Base-by-base conservation (phyloP, 805 yeast species). In the Barnettozyma vustinii region DNA sequence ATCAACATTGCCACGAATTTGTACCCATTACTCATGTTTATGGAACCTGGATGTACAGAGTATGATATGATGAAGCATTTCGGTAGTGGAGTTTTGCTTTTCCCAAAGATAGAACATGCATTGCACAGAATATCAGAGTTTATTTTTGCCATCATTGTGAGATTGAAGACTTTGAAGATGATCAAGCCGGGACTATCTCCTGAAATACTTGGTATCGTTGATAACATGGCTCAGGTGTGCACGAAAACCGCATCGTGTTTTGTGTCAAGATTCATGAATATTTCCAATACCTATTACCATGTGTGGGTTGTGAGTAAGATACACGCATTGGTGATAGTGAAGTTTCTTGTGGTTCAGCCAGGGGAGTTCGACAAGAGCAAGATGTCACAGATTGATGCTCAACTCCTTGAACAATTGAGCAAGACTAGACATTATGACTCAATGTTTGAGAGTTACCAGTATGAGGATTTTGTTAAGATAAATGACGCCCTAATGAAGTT, bases 201-300 rank as follows among this genome's bases (percentile, higher is more conserved):
- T 0, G 40, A 39, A 2, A 46, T 49, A 9, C 21, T 54, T 1
- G 37, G 30, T 0, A 3, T 54, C 4, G 36, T 56, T 16, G 62
- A 59, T 47, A 26, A 40, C 4, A 54, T 58, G 10, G 40, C 46
- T 2, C 25, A 21, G 18, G 18, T 39, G 2, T 39, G 41, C 15
- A 21, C 16, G 18, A 5, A 23, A 13, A 15, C 30, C 9, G 41
- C 25, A 9, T 20, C 25, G 9, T 4, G 50, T 45, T 3, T n/a
- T 44, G 15, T 19, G 44, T 16, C 25, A 21, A 4, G 44, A 27
- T n/a, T 32, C 47, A 45, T 43, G n/a, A 39, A 41, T 4, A 37
- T 59, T 12, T 44, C 61, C 10, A 59, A 58, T 23, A 46, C 37
- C 2, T 61, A 61, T 42, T 61, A 60, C 42, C 65, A 60, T 42